These are phyloP conservation scores for Nissolia schottii DNA, from an alignment of 306 rosid species.

Conservation along the genomic window DNA sequence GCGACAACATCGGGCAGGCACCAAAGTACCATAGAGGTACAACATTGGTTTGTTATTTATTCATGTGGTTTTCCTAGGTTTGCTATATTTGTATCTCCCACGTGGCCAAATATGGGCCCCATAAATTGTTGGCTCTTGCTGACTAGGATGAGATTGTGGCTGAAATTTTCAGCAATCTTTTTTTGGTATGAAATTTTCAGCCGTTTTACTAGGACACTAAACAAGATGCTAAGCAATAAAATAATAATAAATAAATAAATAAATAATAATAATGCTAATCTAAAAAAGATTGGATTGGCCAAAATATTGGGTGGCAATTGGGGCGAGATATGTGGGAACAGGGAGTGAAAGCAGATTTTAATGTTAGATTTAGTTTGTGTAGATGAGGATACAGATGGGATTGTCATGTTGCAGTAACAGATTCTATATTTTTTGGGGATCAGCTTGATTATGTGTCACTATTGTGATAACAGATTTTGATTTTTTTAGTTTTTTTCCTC, in stretches of 20 bases:
- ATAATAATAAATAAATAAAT: neutral
- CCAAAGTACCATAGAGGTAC: neutral
- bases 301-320: neutral
- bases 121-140: neutral
- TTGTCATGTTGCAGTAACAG: neutral
- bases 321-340: neutral
- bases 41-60: neutral
- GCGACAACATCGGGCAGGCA: neutral
- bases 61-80: neutral
- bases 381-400: neutral
- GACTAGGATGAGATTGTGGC: constrained; percentile 6
- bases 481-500: too few relatives aligned
- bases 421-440: neutral
- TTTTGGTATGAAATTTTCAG: neutral
- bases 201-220: constrained; percentile 32
- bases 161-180: constrained; percentile 13
- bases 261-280: neutral
- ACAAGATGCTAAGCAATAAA: neutral
- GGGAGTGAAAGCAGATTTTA: neutral
- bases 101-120: constrained; percentile 9
- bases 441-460: neutral
- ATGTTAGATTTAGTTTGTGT: neutral
- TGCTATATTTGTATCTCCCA: constrained; percentile 10
- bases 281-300: too few relatives aligned
- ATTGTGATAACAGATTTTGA: neutral